phyloP scores from a whole-genome alignment of 257 asterid genomes.

The Fraxinus americana region DNA sequence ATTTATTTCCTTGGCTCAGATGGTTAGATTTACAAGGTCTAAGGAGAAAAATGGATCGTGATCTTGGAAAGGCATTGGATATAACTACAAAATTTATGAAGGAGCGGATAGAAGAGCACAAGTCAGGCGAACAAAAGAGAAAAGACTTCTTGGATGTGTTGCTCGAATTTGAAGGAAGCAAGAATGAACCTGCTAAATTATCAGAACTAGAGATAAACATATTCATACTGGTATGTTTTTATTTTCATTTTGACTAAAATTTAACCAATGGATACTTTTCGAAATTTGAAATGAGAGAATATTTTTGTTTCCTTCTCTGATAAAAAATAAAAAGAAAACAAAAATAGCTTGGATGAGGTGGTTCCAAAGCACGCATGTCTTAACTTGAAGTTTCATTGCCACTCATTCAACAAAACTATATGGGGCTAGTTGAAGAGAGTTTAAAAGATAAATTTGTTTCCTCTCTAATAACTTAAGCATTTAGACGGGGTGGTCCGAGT shows the following conservation, averaged over 20 bases:
- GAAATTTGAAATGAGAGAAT: too few species aligned
- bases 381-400: too few species aligned
- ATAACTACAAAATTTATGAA: slow-evolving; percentile 42
- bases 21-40: slow-evolving; percentile 52
- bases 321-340: too few species aligned
- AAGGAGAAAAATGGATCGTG: slow-evolving; percentile 34
- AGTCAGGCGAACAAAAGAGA: slow-evolving; percentile 38
- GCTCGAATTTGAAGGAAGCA: slow-evolving; percentile 49
- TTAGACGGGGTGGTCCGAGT: too few species aligned
- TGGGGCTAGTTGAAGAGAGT: too few species aligned
- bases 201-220: slow-evolving; percentile 47
- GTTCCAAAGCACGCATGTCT: too few species aligned
- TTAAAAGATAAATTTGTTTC: too few species aligned
- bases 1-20: slow-evolving; percentile 46
- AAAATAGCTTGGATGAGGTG: too few species aligned
- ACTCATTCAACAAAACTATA: too few species aligned
- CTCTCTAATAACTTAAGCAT: too few species aligned
- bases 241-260: neutral
- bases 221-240: slow-evolving; percentile 39
- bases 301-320: too few species aligned
- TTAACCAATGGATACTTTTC: neutral
- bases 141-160: slow-evolving; percentile 45
- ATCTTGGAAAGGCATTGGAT: slow-evolving; percentile 35
- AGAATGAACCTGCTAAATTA: slow-evolving; percentile 52
- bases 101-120: slow-evolving; percentile 43